Evolutionary conservation across 495 filamentous ascomycete genomes (phyloP).

Genomic region (Trichocladium uniseriatum): DNA sequence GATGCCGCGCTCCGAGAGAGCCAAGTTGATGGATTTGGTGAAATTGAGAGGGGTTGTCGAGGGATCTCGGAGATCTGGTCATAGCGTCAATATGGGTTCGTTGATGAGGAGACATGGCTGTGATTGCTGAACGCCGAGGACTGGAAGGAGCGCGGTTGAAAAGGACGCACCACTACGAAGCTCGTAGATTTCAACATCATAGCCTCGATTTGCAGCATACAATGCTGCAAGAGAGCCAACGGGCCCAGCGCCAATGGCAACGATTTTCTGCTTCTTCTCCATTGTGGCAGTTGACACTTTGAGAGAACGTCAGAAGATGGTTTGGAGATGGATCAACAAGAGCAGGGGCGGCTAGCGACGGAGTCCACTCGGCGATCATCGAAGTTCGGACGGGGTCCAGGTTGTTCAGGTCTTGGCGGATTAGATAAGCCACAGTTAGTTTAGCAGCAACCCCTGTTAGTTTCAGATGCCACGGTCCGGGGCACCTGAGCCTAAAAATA

Average conservation of each 20-base stretch:
- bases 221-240: conserved; percentile 87
- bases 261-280: conserved; percentile 51
- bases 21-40: conserved; percentile 94
- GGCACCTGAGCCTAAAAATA: not conserved
- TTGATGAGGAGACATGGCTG: too few relatives aligned
- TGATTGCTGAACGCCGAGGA: not conserved
- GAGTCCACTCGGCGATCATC: not conserved
- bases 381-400: not conserved
- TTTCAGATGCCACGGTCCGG: too few relatives aligned
- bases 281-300: not conserved
- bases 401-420: not conserved
- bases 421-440: not conserved
- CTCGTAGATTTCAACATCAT: conserved; percentile 92
- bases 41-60: conserved; percentile 85
- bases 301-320: not conserved
- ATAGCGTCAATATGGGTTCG: not conserved
- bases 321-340: too few relatives aligned
- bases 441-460: not conserved
- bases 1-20: conserved; percentile 89
- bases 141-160: not conserved
- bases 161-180: conserved; percentile 68
- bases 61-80: conserved; percentile 72
- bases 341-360: not conserved
- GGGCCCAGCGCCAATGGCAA: conserved; percentile 85
- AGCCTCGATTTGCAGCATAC: conserved; percentile 78